Evolutionary conservation across 192 early-diverging fungal species (phyloP).

Genomic region (Mortierella claussenii): DNA sequence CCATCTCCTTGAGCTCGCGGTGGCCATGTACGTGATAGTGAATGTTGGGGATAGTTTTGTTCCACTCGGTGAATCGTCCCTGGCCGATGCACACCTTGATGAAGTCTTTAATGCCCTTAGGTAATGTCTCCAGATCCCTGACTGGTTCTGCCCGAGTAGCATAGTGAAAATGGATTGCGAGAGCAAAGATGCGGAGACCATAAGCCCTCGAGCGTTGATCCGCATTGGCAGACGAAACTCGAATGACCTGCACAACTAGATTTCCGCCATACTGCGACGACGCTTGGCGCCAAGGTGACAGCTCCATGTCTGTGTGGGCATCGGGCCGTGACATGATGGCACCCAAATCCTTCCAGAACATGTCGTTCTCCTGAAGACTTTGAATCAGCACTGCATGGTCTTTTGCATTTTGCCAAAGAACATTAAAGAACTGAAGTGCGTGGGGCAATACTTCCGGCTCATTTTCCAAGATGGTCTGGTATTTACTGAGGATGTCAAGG

Average conservation of each 20-base stretch:
- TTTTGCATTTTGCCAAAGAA: constrained; percentile 59
- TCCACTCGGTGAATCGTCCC: constrained; percentile 34
- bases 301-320: constrained; percentile 23
- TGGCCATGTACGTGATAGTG: constrained; percentile 32
- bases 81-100: constrained; percentile 10
- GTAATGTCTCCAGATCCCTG: constrained; percentile 16
- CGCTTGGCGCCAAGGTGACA: constrained; percentile 14
- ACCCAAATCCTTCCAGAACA: constrained; percentile 56
- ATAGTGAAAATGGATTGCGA: constrained; percentile 36
- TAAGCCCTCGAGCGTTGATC: constrained; percentile 29
- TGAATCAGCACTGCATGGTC: constrained; percentile 53
- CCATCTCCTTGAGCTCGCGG: constrained; percentile 23
- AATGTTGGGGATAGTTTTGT: constrained; percentile 27
- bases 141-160: background rate
- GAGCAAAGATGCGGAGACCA: constrained; percentile 38
- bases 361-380: constrained; percentile 47
- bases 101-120: constrained; percentile 35
- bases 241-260: constrained; percentile 5
- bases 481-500: constrained; percentile 48
- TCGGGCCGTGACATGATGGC: constrained; percentile 40
- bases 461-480: constrained; percentile 26
- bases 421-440: constrained; percentile 56
- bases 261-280: constrained; percentile 14
- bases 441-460: constrained; percentile 58
- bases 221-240: constrained; percentile 16